Percentiles rank a stretch among this genome's conserved stretches.
Conservation (phyloP, 495 filamentous ascomycete species). For the Aspergillus bridgeri region DNA sequence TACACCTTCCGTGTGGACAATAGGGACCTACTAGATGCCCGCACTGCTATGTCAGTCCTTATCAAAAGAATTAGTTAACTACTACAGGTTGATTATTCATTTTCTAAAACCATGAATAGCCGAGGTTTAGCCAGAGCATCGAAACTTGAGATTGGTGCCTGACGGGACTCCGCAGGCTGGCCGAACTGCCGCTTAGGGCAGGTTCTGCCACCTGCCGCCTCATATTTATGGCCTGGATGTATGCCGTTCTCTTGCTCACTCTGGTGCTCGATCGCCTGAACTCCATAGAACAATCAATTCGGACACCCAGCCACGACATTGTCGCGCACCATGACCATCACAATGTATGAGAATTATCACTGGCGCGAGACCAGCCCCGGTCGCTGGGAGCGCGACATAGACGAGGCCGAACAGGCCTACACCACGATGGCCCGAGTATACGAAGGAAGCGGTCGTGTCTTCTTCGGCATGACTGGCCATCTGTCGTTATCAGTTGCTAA, state of each 20-base stretch:
- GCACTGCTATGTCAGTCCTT: too few species aligned
- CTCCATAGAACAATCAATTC: too few species aligned
- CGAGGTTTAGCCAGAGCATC: neutral
- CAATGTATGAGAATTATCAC: slow-evolving; percentile 1
- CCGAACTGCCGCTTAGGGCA: neutral
- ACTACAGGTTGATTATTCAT: too few species aligned
- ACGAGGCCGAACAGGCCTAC: slow-evolving; percentile 46
- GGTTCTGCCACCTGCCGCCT: neutral
- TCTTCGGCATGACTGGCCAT: slow-evolving; percentile 37
- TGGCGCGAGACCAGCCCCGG: slow-evolving; percentile 9
- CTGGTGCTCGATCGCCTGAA: too few species aligned
- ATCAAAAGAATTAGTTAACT: too few species aligned
- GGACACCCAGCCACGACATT: neutral
- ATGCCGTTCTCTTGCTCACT: too few species aligned
- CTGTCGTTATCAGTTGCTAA: slow-evolving; percentile 20
- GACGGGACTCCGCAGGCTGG: neutral
- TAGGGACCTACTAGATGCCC: too few species aligned
- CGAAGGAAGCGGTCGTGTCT: slow-evolving; percentile 34
- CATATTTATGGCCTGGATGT: too few species aligned
- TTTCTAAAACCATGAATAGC: too few species aligned
- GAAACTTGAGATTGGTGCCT: neutral
- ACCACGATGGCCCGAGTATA: slow-evolving; percentile 30
- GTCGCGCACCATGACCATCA: neutral
- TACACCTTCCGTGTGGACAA: too few species aligned
- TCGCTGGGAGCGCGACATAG: slow-evolving; percentile 41